A percentile compares a stretch with the other conserved stretches of the same genome.
phyloP scores from a whole-genome alignment of 495 filamentous ascomycete genomes.

The Tuber melanosporum region DNA sequence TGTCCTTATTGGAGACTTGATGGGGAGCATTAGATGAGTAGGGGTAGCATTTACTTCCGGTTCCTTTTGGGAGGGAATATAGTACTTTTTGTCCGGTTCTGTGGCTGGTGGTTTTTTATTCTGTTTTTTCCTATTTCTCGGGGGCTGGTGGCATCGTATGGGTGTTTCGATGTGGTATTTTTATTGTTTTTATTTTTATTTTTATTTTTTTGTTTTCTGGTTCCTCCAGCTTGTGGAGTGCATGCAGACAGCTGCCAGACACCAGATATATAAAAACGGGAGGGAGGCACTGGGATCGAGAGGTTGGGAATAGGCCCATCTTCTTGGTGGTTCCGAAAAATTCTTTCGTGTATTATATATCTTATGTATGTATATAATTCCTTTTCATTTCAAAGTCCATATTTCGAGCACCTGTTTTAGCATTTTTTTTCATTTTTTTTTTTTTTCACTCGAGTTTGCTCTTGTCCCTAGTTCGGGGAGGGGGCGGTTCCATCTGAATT shows the following conservation, averaged over 20 bases:
- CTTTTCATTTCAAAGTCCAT: background rate
- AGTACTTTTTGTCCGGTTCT: background rate
- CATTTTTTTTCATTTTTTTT: background rate
- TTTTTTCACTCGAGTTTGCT: no score
- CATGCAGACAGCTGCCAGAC: background rate
- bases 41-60: background rate
- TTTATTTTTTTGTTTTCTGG: background rate
- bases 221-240: background rate
- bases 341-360: background rate
- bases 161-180: constrained; percentile 1
- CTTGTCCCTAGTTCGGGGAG: no score
- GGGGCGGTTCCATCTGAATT: background rate
- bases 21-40: background rate
- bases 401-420: background rate
- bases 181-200: background rate
- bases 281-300: background rate
- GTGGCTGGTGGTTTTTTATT: background rate
- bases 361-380: background rate
- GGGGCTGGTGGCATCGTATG: background rate
- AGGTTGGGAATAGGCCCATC: background rate
- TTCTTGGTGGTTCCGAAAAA: background rate
- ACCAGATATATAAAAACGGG: background rate
- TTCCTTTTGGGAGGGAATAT: background rate
- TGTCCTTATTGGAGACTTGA: background rate
- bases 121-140: background rate